Evolutionary conservation across 75 land plant genomes (phyloP).

Genomic region (Isoetes taiwanensis): DNA sequence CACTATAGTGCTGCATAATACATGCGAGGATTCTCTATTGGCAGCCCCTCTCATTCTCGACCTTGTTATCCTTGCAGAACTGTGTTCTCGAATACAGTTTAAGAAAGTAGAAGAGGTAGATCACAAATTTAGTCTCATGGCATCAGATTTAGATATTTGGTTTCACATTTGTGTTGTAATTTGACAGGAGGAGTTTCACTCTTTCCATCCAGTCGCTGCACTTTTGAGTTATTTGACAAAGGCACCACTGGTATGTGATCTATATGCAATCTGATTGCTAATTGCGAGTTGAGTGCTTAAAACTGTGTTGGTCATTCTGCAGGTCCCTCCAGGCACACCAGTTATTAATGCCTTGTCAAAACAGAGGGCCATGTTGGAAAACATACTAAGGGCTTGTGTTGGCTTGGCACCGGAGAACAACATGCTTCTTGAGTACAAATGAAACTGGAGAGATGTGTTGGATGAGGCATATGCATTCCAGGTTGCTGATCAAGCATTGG

Average conservation of each 20-base stretch:
- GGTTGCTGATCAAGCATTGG: no score
- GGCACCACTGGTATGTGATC: conserved; percentile 72
- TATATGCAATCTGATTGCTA: background rate
- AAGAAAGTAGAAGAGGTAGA: conserved; percentile 72
- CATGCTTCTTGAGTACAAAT: conserved; percentile 97
- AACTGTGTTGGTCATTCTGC: background rate
- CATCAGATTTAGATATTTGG: background rate
- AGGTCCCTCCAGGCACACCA: conserved; percentile 95
- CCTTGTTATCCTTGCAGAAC: conserved; percentile 78
- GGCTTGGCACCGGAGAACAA: conserved; percentile 91
- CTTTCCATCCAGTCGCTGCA: conserved; percentile 93
- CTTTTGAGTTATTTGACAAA: conserved; percentile 90
- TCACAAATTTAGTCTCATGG: background rate
- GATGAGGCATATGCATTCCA: no score
- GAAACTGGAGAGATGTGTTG: no score
- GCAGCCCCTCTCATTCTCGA: conserved; percentile 92
- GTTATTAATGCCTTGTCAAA: conserved; percentile 92
- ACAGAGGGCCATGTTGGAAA: conserved; percentile 97
- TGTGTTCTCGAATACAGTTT: conserved; percentile 72
- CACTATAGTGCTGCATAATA: conserved; percentile 94
- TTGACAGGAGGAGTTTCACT: conserved; percentile 73
- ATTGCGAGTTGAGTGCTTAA: background rate
- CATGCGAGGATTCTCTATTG: conserved; percentile 88
- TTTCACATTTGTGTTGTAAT: background rate
- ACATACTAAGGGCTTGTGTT: conserved; percentile 85